Conservation (phyloP, 495 filamentous ascomycete species). For the Ramalina intermedia region DNA sequence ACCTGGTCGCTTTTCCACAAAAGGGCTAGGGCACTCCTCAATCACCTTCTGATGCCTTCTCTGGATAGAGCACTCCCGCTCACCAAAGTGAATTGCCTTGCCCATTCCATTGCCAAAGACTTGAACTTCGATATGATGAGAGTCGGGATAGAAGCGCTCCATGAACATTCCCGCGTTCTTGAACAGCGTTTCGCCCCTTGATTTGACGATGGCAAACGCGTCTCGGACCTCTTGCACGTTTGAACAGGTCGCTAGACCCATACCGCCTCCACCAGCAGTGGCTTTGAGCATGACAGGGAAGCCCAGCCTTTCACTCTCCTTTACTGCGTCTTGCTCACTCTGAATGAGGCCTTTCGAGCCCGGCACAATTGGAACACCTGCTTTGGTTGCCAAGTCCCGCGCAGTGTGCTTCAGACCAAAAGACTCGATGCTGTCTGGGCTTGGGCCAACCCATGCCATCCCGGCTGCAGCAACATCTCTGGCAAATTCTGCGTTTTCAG, state of each 20-base stretch:
- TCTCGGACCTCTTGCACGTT: slow-evolving; percentile 24
- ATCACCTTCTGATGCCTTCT: slow-evolving; percentile 44
- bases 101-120: slow-evolving; percentile 31
- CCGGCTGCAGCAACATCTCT: slow-evolving; percentile 30
- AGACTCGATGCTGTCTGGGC: slow-evolving; percentile 34
- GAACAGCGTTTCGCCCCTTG: slow-evolving; percentile 27
- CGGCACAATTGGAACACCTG: slow-evolving; percentile 39
- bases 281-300: slow-evolving; percentile 46
- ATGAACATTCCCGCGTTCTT: slow-evolving; percentile 34
- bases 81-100: slow-evolving; percentile 27
- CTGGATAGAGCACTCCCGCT: slow-evolving; percentile 34
- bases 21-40: slow-evolving; percentile 37
- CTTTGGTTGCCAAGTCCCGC: slow-evolving; percentile 31
- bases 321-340: slow-evolving; percentile 30
- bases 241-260: slow-evolving; percentile 34
- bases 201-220: slow-evolving; percentile 23
- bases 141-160: slow-evolving; percentile 28
- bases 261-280: slow-evolving; percentile 43
- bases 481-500: slow-evolving; percentile 45
- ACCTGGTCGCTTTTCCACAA: slow-evolving; percentile 28
- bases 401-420: slow-evolving; percentile 47
- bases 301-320: slow-evolving; percentile 28
- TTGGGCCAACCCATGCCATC: slow-evolving; percentile 39
- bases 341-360: slow-evolving; percentile 33
- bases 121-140: slow-evolving; percentile 34